A percentile compares a stretch with the other conserved stretches of the same genome.
These are phyloP conservation scores for Hypocrella siamensis DNA, from an alignment of 2,329 filamentous ascomycete species.

Conservation along the genomic window DNA sequence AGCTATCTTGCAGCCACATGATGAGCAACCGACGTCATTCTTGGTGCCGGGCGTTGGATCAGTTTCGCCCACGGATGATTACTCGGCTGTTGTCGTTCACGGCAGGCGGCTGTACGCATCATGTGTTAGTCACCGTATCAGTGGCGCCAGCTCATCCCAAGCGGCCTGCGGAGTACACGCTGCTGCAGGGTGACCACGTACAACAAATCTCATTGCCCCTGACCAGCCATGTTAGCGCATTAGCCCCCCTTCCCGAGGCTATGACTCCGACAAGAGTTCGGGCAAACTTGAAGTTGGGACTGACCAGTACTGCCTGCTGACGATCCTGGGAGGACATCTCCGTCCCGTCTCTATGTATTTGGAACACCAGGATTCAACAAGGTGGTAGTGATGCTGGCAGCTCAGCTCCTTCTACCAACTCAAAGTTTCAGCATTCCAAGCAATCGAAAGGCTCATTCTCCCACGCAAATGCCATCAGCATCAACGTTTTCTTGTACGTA, in stretches of 20 bases:
- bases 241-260: conserved; percentile 6
- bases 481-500: conserved; percentile 8
- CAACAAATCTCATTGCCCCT: conserved; percentile 29
- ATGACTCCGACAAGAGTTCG: too few species aligned
- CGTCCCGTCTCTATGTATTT: conserved; percentile 28
- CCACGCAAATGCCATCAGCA: not conserved
- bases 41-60: conserved; percentile 18
- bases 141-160: not conserved
- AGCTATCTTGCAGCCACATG: too few species aligned
- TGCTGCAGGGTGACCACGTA: conserved; percentile 14
- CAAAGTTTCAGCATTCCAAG: not conserved
- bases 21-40: too few species aligned
- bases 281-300: too few species aligned
- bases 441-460: too few species aligned
- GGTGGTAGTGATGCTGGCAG: conserved; percentile 34
- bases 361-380: conserved; percentile 29
- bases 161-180: not conserved
- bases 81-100: conserved; percentile 22
- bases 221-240: conserved; percentile 5
- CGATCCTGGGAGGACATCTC: conserved; percentile 25
- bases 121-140: not conserved
- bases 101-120: conserved; percentile 17
- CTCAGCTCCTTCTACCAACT: conserved; percentile 29
- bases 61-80: conserved; percentile 22
- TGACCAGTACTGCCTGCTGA: conserved; percentile 30